A percentile compares a stretch with the other conserved stretches of the same genome.
Evolutionary conservation across 441 rosid genomes (phyloP).

Genomic region (Populus hybrid): DNA sequence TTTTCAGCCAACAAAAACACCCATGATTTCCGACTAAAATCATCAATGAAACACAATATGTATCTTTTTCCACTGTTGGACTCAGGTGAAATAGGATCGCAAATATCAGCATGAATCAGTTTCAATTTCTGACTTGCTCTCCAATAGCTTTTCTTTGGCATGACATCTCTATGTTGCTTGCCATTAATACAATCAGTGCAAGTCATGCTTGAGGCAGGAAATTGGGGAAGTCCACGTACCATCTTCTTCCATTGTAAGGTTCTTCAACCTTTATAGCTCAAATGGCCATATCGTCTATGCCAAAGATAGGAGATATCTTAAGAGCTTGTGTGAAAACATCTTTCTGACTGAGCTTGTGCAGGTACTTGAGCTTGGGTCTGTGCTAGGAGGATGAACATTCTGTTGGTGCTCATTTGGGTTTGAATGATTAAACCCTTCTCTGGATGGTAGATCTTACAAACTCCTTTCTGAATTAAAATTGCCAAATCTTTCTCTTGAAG

Average conservation of each 20-base stretch:
- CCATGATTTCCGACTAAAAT: too few species aligned
- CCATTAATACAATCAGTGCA: too few species aligned
- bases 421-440: background rate
- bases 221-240: background rate
- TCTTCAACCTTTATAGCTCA: constrained; percentile 1
- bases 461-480: background rate
- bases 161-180: too few species aligned
- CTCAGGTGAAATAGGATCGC: too few species aligned
- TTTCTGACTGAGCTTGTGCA: too few species aligned
- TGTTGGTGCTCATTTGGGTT: background rate
- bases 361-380: background rate
- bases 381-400: background rate
- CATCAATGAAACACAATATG: too few species aligned
- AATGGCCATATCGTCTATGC: background rate
- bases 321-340: background rate
- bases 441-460: background rate
- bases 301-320: background rate
- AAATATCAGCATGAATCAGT: too few species aligned
- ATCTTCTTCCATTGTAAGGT: background rate
- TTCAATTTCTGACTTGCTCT: too few species aligned
- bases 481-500: background rate
- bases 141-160: too few species aligned
- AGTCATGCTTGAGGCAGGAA: too few species aligned
- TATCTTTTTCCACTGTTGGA: too few species aligned
- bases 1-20: too few species aligned